Evolutionary conservation across 345 rosid genomes (phyloP), one percentile per base, ranked within the genome.

Genomic region (Camelina laxa): DNA sequence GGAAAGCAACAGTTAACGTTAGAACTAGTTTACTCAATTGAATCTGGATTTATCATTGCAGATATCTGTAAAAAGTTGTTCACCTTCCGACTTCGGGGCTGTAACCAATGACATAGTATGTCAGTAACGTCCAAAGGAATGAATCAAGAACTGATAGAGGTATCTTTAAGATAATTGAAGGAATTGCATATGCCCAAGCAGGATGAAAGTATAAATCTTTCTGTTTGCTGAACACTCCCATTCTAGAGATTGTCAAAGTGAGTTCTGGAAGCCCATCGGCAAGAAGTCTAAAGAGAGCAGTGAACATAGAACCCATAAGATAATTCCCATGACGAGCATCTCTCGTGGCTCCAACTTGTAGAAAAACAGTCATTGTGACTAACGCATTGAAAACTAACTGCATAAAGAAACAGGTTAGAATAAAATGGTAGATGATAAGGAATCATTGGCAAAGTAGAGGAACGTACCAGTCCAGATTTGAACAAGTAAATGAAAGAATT

Each of bases 101-200:
- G 48, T 75, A 87, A 51, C 90, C 90, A 53, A 85, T 85, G 48
- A 74, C 80, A 67, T 81, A 85, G 75, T 87, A 87, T 67, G 90
- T 84, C 38, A 85, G 66, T 24, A 69, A 55, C 7, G 82, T 82
- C 88, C 88, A 85, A 42, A 82, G 49, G 17, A 78, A 24, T 62
- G 87, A 54, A 24, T 87, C 87, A 0, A 74, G 38, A 12, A 82
- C 21, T 20, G 87, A 83, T 51, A 83, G 50, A 1, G 90, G 90
- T 55, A 85, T 78, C 75, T 75, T 81, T 14, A 83, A 70, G 24
- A 85, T 38, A n/a, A 73, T 76, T 16, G 88, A 80, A n/a, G 91
- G 87, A 22, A 85, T 17, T 11, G 87, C 70, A 56, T 77, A 87
- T 19, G 88, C 84, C 91, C 91, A 87, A 4, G 88, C 80, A 10